Conservation (phyloP, 2,329 filamentous ascomycete species). For the Erysiphe pulchra region DNA sequence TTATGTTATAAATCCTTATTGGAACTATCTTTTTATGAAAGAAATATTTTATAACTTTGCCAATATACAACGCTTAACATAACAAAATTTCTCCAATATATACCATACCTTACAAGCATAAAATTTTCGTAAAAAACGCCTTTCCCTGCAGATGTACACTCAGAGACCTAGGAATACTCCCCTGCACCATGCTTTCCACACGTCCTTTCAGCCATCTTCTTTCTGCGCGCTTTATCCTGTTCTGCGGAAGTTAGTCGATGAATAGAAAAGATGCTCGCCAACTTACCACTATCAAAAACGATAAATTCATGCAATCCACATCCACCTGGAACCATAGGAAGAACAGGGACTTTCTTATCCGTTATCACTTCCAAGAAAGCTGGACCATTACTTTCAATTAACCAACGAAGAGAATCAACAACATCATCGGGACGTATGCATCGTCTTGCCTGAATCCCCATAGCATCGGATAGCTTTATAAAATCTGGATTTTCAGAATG, state of each 20-base stretch:
- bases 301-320: slow-evolving; percentile 80
- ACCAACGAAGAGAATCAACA: slow-evolving; percentile 56
- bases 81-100: too few relatives aligned
- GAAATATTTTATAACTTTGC: too few relatives aligned
- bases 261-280: slow-evolving; percentile 1
- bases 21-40: too few relatives aligned
- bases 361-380: slow-evolving; percentile 79
- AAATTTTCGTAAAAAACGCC: too few relatives aligned
- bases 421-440: slow-evolving; percentile 54
- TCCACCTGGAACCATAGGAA: slow-evolving; percentile 88
- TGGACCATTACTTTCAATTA: slow-evolving; percentile 74
- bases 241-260: slow-evolving; percentile 16
- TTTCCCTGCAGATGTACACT: too few relatives aligned
- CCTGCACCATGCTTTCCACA: slow-evolving; percentile 7
- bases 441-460: slow-evolving; percentile 57
- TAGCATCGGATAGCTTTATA: slow-evolving; percentile 74
- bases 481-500: slow-evolving; percentile 94
- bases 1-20: too few relatives aligned
- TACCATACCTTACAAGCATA: too few relatives aligned
- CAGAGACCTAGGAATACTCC: too few relatives aligned
- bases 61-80: too few relatives aligned
- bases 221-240: slow-evolving; percentile 41
- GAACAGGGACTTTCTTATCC: slow-evolving; percentile 78
- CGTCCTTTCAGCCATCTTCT: slow-evolving; percentile 38
- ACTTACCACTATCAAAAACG: slow-evolving; percentile 53